Conservation (phyloP, 495 filamentous ascomycete genomes). For the Tuber melanosporum region DNA sequence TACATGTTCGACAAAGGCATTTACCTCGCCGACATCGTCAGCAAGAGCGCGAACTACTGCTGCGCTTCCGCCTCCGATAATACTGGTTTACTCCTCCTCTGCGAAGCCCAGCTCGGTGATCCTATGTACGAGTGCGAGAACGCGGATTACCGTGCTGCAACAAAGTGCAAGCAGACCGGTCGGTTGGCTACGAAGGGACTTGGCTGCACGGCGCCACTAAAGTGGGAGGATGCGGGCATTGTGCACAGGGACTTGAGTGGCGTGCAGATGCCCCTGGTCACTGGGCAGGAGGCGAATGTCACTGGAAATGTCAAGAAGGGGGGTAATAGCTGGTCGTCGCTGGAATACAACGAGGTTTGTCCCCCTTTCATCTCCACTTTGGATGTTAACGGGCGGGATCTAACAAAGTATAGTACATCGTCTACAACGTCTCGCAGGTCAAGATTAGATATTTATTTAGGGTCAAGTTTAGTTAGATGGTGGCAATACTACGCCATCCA, state of each 20-base stretch:
- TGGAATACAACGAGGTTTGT: conserved; percentile 54
- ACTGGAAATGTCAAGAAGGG: conserved; percentile 18
- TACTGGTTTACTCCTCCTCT: conserved; percentile 59
- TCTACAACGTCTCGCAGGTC: conserved; percentile 72
- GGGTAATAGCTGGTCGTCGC: conserved; percentile 32
- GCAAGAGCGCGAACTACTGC: conserved; percentile 76
- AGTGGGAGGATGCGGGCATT: conserved; percentile 69
- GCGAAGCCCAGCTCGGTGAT: conserved; percentile 70
- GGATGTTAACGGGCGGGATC: neutral
- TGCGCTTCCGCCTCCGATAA: conserved; percentile 46
- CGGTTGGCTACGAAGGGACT: conserved; percentile 62
- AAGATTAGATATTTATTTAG: conserved; percentile 70
- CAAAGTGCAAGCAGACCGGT: conserved; percentile 54
- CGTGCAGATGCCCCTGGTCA: conserved; percentile 51
- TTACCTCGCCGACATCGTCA: conserved; percentile 75
- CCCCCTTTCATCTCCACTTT: neutral
- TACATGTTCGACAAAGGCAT: conserved; percentile 88
- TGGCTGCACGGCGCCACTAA: conserved; percentile 54
- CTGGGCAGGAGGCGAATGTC: conserved; percentile 18
- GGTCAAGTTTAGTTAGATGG: conserved; percentile 47
- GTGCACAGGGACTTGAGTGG: conserved; percentile 59
- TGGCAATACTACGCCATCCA: neutral
- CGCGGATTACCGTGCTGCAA: conserved; percentile 56
- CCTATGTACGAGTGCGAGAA: conserved; percentile 56
- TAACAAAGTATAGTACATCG: conserved; percentile 55